A percentile compares a stretch with the other conserved stretches of the same genome.
Conservation (phyloP, 306 rosid genomes). For the Acacia acuminata region DNA sequence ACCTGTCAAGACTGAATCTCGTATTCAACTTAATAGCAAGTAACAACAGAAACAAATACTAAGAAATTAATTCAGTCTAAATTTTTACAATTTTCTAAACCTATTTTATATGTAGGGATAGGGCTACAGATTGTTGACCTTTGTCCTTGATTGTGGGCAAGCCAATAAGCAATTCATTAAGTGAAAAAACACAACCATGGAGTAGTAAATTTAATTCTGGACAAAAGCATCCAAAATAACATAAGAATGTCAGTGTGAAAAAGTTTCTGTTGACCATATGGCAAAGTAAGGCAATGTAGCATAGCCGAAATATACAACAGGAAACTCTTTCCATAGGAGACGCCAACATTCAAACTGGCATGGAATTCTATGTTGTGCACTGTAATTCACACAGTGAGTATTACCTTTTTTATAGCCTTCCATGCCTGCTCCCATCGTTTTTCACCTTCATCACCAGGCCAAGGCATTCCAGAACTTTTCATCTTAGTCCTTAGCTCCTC, state of each 20-base stretch:
- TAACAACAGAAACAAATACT: slow-evolving; percentile 1
- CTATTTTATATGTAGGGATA: background rate
- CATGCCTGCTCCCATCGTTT: slow-evolving; percentile 93
- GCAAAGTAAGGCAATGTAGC: background rate
- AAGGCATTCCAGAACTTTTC: slow-evolving; percentile 96
- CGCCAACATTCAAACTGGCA: slow-evolving; percentile 12
- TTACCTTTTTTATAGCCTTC: slow-evolving; percentile 87
- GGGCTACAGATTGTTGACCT: slow-evolving; percentile 10
- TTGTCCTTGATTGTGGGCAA: background rate
- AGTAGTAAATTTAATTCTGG: background rate
- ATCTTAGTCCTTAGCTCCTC: slow-evolving; percentile 79
- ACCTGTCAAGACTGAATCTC: background rate
- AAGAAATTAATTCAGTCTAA: slow-evolving; percentile 9
- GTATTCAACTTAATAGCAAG: background rate
- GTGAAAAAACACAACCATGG: background rate
- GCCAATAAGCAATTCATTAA: slow-evolving; percentile 20
- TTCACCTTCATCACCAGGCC: slow-evolving; percentile 99
- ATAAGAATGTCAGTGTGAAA: background rate
- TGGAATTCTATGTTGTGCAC: slow-evolving; percentile 10
- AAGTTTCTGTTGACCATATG: background rate
- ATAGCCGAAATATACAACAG: slow-evolving; percentile 16
- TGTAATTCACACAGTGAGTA: slow-evolving; percentile 25
- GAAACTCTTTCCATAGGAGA: slow-evolving; percentile 11
- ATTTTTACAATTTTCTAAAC: background rate
- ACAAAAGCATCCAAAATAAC: background rate